These are phyloP conservation scores for Candida maesae DNA, from an alignment of 805 yeast species.

Conservation along the genomic window DNA sequence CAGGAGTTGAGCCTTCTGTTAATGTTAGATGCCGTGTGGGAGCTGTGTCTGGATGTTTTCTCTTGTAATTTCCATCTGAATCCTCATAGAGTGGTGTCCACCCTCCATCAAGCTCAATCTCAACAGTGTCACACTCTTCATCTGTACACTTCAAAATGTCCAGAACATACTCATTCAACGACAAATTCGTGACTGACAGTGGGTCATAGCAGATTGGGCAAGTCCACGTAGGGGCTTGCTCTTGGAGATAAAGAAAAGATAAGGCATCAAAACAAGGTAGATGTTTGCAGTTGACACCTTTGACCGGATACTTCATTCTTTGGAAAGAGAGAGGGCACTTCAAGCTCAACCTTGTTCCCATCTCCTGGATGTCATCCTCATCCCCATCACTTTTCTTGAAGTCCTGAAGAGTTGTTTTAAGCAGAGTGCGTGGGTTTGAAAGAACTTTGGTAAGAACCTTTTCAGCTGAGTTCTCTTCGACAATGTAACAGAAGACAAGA, in stretches of 20 bases:
- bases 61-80: constrained; percentile 19
- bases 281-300: constrained; percentile 71
- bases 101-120: constrained; percentile 64
- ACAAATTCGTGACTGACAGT: constrained; percentile 53
- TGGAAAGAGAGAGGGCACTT: constrained; percentile 77
- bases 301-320: constrained; percentile 67
- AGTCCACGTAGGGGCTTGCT: constrained; percentile 77
- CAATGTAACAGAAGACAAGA: constrained; percentile 55
- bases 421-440: constrained; percentile 48
- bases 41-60: background rate
- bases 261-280: constrained; percentile 84
- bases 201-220: constrained; percentile 76
- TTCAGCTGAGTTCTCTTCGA: constrained; percentile 42
- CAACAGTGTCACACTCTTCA: constrained; percentile 60
- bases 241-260: constrained; percentile 69
- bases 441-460: constrained; percentile 39
- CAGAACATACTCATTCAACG: constrained; percentile 68
- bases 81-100: constrained; percentile 49
- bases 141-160: constrained; percentile 55
- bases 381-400: constrained; percentile 42
- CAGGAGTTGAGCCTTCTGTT: background rate
- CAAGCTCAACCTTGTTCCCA: constrained; percentile 61
- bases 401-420: constrained; percentile 44
- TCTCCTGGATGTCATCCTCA: constrained; percentile 70
- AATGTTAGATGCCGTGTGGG: background rate